Evolutionary conservation across 768 basidiomycete genomes (phyloP).

Genomic region (Dioszegia aurantiaca): DNA sequence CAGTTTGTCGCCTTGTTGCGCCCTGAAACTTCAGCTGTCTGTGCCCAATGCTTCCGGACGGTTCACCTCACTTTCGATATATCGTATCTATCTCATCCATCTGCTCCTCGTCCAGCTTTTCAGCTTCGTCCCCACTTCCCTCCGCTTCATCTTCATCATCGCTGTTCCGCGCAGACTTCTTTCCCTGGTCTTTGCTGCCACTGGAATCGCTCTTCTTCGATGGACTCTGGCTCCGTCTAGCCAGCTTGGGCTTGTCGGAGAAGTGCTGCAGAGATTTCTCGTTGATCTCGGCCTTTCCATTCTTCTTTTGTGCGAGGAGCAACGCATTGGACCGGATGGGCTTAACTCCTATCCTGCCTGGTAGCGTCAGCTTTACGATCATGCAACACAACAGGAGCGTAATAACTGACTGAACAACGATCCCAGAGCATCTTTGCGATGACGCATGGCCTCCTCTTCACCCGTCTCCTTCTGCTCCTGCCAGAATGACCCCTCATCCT

Average conservation of each 20-base stretch:
- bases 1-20: slow-evolving; percentile 71
- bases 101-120: slow-evolving; percentile 76
- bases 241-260: slow-evolving; percentile 39
- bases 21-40: slow-evolving; percentile 57
- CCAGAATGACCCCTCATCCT: slow-evolving; percentile 55
- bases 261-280: slow-evolving; percentile 54
- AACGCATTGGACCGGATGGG: slow-evolving; percentile 55
- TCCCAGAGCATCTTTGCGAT: slow-evolving; percentile 72
- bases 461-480: slow-evolving; percentile 76
- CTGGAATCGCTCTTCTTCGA: slow-evolving; percentile 30
- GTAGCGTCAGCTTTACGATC: neutral
- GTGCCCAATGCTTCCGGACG: slow-evolving; percentile 12
- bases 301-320: slow-evolving; percentile 48
- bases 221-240: slow-evolving; percentile 26
- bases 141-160: slow-evolving; percentile 70
- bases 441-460: slow-evolving; percentile 72
- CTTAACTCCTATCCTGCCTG: slow-evolving; percentile 60
- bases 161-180: slow-evolving; percentile 55
- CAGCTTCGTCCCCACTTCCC: slow-evolving; percentile 69
- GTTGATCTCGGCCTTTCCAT: slow-evolving; percentile 43
- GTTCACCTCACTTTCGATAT: slow-evolving; percentile 66
- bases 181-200: slow-evolving; percentile 44
- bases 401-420: slow-evolving; percentile 64
- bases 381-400: neutral
- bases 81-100: slow-evolving; percentile 64